Base-by-base conservation (phyloP, 1,139 yeast genomes). In the Yamadazyma sp. region DNA sequence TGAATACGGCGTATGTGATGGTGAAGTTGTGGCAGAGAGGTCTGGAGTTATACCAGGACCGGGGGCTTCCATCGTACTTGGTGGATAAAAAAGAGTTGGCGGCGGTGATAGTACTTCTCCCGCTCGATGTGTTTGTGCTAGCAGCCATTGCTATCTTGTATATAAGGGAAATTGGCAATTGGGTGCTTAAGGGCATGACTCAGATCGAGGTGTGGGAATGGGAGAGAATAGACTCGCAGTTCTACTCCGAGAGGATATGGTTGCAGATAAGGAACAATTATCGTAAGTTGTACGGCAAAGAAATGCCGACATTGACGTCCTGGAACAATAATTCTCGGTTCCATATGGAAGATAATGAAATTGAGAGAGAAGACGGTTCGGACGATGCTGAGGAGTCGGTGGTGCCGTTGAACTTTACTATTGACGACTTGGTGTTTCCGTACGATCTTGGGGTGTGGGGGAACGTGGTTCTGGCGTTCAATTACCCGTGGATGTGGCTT, bases 171-270 rank as follows among this genome's bases (percentile, higher is more conserved):
- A 25, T 83, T 3, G 59, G 69, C 37, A 80, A 82, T 52, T 66
- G 79, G 47, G 51, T 76, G 2, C 55, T 78, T 37, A 66, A 69
- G 29, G 96, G 97, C n/a, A 83, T 79, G 75, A 82, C 97, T 2
- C 95, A 88, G 57, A 90, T 92, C 41, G 98, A 92, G 59, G 69
- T 76, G 2, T 92, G 98, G 98, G 97, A 92, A 52, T 64, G 73
- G 63, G 97, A 92, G 48, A 72, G 97, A 44, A 66, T 88, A 2
- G 88, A 80, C 40, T 70, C 80, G 7, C 86, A 83, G 48, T 73
- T 82, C 42, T 70, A 63, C 35, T 70, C 74, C 1, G 78, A 73
- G 31, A 54, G 76, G 29, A 62, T 80, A 41, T 78, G 86, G 82
- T 45, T 53, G 7, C 73, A 65, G 39, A 67, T 81, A 6, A 51